Evolutionary conservation across 2,329 filamentous ascomycete genomes (phyloP).

Genomic region (Penicillium paneum): DNA sequence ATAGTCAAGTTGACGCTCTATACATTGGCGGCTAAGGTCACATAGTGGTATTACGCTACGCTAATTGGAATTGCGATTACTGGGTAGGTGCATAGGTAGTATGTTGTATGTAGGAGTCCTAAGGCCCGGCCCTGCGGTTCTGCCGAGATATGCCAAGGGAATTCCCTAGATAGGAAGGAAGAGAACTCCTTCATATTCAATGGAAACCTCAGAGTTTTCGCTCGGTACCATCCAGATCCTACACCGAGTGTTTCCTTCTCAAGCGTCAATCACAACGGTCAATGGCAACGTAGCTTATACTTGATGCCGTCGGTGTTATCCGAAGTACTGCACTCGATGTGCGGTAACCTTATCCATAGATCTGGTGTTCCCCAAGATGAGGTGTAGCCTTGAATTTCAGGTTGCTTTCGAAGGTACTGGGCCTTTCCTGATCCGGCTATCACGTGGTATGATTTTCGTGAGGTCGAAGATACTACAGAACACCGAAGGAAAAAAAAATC

Average conservation of each 20-base stretch:
- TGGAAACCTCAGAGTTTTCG: neutral
- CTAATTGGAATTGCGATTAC: neutral
- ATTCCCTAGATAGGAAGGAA: neutral
- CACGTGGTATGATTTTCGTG: neutral
- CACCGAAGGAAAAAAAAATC: neutral
- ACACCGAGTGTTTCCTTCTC: too few species aligned
- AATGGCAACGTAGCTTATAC: neutral
- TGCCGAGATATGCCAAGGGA: neutral
- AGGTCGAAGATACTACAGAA: neutral
- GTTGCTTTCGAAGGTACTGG: neutral
- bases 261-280: neutral
- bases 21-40: neutral
- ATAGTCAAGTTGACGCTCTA: too few species aligned
- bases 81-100: too few species aligned
- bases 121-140: neutral
- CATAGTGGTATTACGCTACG: neutral
- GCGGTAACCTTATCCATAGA: neutral
- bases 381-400: neutral
- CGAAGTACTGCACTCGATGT: neutral
- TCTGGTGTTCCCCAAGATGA: too few species aligned
- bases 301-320: neutral
- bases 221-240: neutral
- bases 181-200: too few species aligned
- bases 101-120: too few species aligned
- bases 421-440: neutral